phyloP scores from a whole-genome alignment of 805 yeast genomes.

The Kodamaea fukazawae region DNA sequence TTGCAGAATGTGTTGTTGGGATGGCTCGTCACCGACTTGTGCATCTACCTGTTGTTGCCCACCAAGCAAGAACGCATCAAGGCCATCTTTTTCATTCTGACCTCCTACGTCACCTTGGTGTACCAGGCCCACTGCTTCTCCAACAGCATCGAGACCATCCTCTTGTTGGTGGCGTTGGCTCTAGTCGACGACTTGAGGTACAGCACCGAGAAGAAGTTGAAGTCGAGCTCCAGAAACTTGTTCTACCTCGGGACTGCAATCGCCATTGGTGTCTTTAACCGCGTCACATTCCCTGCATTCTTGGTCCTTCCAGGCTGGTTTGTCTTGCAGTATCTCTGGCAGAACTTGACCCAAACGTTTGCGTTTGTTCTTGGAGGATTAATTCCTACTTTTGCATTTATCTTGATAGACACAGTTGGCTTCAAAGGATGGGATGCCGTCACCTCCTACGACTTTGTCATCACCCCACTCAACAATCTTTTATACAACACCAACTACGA shows the following conservation, averaged over 20 bases:
- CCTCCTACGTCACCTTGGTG: constrained; percentile 69
- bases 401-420: constrained; percentile 54
- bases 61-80: constrained; percentile 49
- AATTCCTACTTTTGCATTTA: constrained; percentile 33
- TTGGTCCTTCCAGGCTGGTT: constrained; percentile 58
- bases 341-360: constrained; percentile 33
- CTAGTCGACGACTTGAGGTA: constrained; percentile 45
- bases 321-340: constrained; percentile 42
- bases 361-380: constrained; percentile 28
- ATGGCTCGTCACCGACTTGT: constrained; percentile 39
- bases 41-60: constrained; percentile 46
- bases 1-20: constrained; percentile 42
- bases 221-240: constrained; percentile 11
- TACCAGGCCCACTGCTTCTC: constrained; percentile 87
- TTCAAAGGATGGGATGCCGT: constrained; percentile 22
- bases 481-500: constrained; percentile 57
- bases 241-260: constrained; percentile 47
- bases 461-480: constrained; percentile 78
- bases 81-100: constrained; percentile 48
- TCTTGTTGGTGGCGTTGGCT: constrained; percentile 50
- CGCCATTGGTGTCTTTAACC: constrained; percentile 73
- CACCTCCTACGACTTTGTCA: constrained; percentile 23
- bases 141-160: constrained; percentile 73
- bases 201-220: constrained; percentile 14
- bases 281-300: constrained; percentile 81